Evolutionary conservation across 2,329 filamentous ascomycete genomes (phyloP), one percentile per base, ranked within the genome.

Genomic region (Malbranchea zuffiana): DNA sequence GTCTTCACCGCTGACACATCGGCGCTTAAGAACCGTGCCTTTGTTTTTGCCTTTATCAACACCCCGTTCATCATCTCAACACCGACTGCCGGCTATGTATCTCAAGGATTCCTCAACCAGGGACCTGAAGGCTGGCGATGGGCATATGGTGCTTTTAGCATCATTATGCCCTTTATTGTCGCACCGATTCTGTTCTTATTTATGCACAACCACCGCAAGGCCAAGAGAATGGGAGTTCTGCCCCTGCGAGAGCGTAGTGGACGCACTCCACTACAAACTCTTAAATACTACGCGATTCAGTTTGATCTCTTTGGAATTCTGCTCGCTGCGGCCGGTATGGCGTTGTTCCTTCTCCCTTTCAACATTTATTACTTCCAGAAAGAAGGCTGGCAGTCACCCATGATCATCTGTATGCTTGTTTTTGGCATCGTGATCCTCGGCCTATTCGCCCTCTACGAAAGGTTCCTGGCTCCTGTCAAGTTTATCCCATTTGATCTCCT

Each of bases 1-100:
- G 65, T 80, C 32, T 71, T 79, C 48, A 66, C 75, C 37, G 71
- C 75, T 18, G 77, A 80, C 46, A 77, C 74, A 0, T 73, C 76
- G 0, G 62, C 62, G 2, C 61, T 80, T 28, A 66, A 65, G 39
- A 74, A 78, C 47, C 62, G 76, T 47, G 69, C 67, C 8, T 63
- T 79, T 37, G 68, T 74, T 48, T 67, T 73, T 36, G 73, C 72
- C 0, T 67, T 76, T 42, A 64, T 67, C 18, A 63, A 59, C 7
- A 72, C 73, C 0, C 75, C 67, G 0, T 59, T 55, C 24, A 61
- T 72, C 36, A 56, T 59, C 21, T 66, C 57, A 11, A 36, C 59
- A 53, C 49, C 51, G 71, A 19, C 52, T 47, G 1, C 57, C 47
- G 5, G 77, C 72, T 54, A 50, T 66, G 46, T 74, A 23, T 68